These are phyloP conservation scores for Trametes coccinea DNA, from an alignment of 768 basidiomycete genomes.

Conservation along the genomic window DNA sequence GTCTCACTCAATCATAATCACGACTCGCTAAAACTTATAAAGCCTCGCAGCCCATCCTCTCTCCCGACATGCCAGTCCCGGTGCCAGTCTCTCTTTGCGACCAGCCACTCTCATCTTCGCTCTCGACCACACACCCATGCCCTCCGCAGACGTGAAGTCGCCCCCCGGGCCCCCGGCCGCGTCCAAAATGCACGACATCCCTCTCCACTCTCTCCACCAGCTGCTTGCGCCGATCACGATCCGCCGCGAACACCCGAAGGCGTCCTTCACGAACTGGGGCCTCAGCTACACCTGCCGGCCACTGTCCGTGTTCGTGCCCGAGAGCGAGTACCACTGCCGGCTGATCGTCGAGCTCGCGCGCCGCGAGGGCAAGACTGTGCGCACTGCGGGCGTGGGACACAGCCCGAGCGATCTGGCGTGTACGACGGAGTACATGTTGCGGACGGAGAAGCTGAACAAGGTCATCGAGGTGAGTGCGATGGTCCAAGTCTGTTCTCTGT, in stretches of 20 bases:
- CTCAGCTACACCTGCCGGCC: constrained; percentile 73
- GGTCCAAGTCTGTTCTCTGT: constrained; percentile 8
- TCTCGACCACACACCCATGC: constrained; percentile 20
- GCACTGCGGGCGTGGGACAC: constrained; percentile 89
- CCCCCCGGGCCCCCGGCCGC: constrained; percentile 22
- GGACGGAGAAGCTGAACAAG: constrained; percentile 69
- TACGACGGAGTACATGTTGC: constrained; percentile 83
- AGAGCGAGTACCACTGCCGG: constrained; percentile 64
- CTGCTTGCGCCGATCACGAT: constrained; percentile 59
- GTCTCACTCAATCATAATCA: constrained; percentile 26
- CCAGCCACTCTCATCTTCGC: not conserved
- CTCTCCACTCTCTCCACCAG: constrained; percentile 49
- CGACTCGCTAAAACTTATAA: constrained; percentile 34
- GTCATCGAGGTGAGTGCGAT: constrained; percentile 69
- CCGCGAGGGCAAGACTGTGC: constrained; percentile 66
- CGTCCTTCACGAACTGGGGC: constrained; percentile 85
- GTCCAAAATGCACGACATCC: constrained; percentile 37
- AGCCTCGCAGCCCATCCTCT: constrained; percentile 14
- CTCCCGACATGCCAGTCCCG: constrained; percentile 1
- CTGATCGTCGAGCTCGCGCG: constrained; percentile 80
- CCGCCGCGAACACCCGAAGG: constrained; percentile 38
- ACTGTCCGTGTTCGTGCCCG: constrained; percentile 73
- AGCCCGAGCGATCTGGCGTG: constrained; percentile 93
- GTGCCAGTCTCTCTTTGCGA: not conserved
- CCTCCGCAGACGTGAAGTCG: constrained; percentile 30